Conservation (phyloP, 176 grass and related monocot species). For the Coix lacrymajobi region DNA sequence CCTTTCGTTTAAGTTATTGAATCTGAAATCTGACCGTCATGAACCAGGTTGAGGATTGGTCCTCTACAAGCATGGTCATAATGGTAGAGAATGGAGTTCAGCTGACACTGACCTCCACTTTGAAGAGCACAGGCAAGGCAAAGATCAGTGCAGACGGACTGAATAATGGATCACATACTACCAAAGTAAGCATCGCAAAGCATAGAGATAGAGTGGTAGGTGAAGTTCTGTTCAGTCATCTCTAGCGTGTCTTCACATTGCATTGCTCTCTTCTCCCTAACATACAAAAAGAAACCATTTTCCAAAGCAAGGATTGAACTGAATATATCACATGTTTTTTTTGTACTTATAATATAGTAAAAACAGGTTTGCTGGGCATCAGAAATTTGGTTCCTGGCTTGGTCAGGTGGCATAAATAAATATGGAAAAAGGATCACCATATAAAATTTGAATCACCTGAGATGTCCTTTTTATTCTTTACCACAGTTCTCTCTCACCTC, state of each 20-base stretch:
- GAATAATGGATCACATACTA: neutral
- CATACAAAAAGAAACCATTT: neutral
- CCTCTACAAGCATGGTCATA: slow-evolving; percentile 15
- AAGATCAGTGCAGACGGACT: slow-evolving; percentile 27
- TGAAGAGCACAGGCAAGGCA: slow-evolving; percentile 27
- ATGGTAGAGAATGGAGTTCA: slow-evolving; percentile 42
- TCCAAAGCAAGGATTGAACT: neutral
- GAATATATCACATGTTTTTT: neutral
- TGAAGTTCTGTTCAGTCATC: neutral
- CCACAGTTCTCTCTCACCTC: neutral
- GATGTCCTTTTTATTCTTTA: neutral
- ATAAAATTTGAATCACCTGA: neutral
- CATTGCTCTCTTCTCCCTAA: neutral
- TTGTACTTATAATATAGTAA: neutral
- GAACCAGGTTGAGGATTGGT: slow-evolving; percentile 19
- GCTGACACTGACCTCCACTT: slow-evolving; percentile 27
- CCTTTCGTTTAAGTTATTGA: neutral
- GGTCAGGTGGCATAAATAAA: neutral
- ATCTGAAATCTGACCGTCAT: neutral
- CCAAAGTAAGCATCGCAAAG: slow-evolving; percentile 34
- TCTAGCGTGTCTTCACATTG: neutral
- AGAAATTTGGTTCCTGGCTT: neutral
- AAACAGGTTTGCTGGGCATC: neutral
- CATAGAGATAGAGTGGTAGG: neutral
- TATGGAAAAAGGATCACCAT: neutral